phyloP scores from a whole-genome alignment of 139 green algal genomes.

The Closterium sp. region DNA sequence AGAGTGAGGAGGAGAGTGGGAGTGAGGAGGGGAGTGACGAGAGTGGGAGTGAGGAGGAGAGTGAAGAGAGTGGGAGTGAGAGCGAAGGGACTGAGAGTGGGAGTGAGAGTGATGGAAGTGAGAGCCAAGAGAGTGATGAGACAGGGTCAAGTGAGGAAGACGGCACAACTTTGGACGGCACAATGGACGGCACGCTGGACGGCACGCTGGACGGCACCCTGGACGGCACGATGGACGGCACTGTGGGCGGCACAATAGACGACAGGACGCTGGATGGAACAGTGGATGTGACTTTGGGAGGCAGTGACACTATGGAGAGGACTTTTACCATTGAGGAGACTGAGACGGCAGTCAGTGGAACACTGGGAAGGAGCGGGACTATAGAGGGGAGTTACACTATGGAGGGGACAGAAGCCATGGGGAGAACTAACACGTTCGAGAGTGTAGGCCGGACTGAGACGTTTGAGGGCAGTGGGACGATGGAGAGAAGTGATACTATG shows the following conservation, averaged over 20 bases:
- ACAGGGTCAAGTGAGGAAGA: not conserved
- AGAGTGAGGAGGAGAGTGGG: too few relatives aligned
- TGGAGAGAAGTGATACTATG: not conserved
- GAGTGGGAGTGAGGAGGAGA: not conserved
- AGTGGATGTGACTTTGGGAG: not conserved
- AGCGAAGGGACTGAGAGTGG: not conserved
- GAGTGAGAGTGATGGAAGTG: not conserved
- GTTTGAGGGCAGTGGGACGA: not conserved
- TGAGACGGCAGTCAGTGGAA: not conserved
- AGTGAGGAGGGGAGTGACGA: not conserved
- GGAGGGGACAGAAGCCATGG: not conserved
- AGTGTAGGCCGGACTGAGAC: not conserved
- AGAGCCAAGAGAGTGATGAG: not conserved
- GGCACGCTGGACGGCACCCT: not conserved
- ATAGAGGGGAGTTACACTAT: not conserved
- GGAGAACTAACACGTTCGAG: not conserved
- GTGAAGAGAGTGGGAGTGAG: not conserved
- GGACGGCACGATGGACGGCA: not conserved
- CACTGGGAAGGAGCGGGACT: not conserved
- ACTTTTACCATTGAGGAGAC: too few relatives aligned
- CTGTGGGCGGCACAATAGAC: too few relatives aligned
- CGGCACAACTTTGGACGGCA: not conserved
- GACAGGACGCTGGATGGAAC: not conserved
- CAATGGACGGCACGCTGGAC: not conserved
- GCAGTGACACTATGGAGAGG: too few relatives aligned